Evolutionary conservation across 306 rosid species (phyloP).

Genomic region (Gynostemma pentaphyllum): DNA sequence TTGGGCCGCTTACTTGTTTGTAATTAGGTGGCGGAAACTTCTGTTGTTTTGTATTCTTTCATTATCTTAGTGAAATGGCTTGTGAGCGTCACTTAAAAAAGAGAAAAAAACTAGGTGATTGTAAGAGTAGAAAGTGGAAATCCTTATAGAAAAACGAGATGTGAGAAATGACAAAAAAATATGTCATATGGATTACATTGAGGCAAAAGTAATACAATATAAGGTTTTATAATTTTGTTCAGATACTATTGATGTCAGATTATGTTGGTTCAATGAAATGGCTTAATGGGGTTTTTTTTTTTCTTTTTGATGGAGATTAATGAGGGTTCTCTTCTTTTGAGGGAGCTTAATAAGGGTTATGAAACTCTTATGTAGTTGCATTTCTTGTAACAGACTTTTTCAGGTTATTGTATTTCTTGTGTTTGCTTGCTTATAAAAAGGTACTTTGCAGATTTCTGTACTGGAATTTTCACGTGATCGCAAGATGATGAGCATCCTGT

Average conservation of each 20-base stretch:
- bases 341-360: neutral
- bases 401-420: no score
- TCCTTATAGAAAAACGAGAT: neutral
- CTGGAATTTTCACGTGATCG: conserved; percentile 91
- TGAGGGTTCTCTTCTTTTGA: no score
- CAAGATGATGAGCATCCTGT: conserved; percentile 94
- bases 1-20: no score
- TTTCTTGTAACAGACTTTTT: no score
- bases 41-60: no score
- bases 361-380: neutral
- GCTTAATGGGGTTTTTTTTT: no score
- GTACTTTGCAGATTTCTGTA: conserved; percentile 53
- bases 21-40: no score
- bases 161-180: neutral
- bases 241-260: neutral
- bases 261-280: neutral
- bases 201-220: neutral
- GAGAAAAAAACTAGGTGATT: neutral
- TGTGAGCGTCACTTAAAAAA: no score
- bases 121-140: neutral
- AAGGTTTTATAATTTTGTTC: neutral
- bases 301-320: no score
- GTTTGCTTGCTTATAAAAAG: conserved; percentile 9
- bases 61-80: no score
- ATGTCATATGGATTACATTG: neutral